Evolutionary conservation across 805 yeast genomes (phyloP).

Genomic region (Lipomyces kockii): DNA sequence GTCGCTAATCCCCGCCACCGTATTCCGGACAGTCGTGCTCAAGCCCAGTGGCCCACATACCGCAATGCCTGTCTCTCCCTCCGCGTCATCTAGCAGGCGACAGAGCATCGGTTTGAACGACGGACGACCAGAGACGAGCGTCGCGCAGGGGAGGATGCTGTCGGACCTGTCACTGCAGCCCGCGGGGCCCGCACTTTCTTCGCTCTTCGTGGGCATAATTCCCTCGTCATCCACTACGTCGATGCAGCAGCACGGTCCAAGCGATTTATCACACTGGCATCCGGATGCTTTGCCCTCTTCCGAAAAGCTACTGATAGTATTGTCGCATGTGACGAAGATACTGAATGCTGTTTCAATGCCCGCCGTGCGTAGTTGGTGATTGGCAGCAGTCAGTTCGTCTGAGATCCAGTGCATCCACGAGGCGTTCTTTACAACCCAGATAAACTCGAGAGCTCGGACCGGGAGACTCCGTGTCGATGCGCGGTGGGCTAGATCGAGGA

Average conservation of each 20-base stretch:
- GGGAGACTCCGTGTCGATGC: slow-evolving; percentile 2
- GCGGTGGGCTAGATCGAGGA: slow-evolving; percentile 18
- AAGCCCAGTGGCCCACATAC: slow-evolving; percentile 31
- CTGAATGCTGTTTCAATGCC: neutral
- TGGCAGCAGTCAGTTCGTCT: slow-evolving; percentile 13
- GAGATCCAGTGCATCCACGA: slow-evolving; percentile 2
- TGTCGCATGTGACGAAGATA: slow-evolving; percentile 9
- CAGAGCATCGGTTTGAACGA: slow-evolving; percentile 10
- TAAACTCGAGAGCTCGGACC: slow-evolving; percentile 10
- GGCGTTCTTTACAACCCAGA: slow-evolving; percentile 12
- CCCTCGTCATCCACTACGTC: too few species aligned
- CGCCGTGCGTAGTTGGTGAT: neutral
- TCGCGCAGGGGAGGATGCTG: neutral
- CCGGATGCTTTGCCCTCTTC: neutral
- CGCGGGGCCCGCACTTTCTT: neutral
- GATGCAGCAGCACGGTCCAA: too few species aligned
- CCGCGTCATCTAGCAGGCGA: slow-evolving; percentile 18
- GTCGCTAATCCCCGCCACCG: slow-evolving; percentile 21
- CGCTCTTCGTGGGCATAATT: neutral
- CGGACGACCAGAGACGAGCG: slow-evolving; percentile 15
- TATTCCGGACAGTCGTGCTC: slow-evolving; percentile 12
- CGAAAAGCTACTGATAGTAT: neutral
- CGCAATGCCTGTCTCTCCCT: slow-evolving; percentile 34
- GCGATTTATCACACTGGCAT: too few species aligned
- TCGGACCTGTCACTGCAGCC: too few species aligned